Conservation (phyloP, 2,329 filamentous ascomycete species). For the Cladorrhinum sp. region DNA sequence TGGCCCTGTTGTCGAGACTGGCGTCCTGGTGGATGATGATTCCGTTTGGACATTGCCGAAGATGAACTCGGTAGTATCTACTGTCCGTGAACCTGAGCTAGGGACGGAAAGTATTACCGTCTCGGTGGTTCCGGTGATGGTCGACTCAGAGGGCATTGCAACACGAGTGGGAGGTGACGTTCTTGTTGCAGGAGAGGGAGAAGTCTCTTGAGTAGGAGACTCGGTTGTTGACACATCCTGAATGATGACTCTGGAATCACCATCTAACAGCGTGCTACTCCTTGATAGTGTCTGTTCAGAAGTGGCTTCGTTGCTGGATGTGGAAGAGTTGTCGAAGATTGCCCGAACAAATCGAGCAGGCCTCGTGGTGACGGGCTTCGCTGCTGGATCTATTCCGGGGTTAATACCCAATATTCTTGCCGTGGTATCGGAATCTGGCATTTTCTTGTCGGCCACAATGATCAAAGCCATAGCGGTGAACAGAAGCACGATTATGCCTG, state of each 20-base stretch:
- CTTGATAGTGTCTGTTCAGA: background rate
- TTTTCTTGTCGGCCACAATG: conserved; percentile 28
- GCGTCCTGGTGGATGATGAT: background rate
- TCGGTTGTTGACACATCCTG: background rate
- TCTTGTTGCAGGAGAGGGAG: background rate
- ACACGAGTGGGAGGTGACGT: background rate
- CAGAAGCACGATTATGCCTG: conserved; percentile 27
- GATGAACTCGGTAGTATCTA: background rate
- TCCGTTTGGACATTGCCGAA: background rate
- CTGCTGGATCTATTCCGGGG: background rate
- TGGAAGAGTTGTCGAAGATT: conserved; percentile 5
- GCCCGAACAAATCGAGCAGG: conserved; percentile 14
- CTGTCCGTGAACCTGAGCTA: background rate
- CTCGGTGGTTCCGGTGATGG: background rate
- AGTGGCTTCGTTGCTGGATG: background rate
- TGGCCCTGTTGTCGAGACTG: background rate
- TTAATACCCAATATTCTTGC: conserved; percentile 25
- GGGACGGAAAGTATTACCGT: background rate
- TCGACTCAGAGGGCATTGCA: background rate
- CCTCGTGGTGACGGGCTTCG: conserved; percentile 8
- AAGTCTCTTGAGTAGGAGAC: background rate
- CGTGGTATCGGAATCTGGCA: conserved; percentile 33
- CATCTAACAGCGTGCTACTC: background rate
- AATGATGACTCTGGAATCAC: background rate
- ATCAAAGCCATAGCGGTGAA: conserved; percentile 30